Conservation (phyloP, 495 filamentous ascomycete species). For the Penicillium verhagenii region DNA sequence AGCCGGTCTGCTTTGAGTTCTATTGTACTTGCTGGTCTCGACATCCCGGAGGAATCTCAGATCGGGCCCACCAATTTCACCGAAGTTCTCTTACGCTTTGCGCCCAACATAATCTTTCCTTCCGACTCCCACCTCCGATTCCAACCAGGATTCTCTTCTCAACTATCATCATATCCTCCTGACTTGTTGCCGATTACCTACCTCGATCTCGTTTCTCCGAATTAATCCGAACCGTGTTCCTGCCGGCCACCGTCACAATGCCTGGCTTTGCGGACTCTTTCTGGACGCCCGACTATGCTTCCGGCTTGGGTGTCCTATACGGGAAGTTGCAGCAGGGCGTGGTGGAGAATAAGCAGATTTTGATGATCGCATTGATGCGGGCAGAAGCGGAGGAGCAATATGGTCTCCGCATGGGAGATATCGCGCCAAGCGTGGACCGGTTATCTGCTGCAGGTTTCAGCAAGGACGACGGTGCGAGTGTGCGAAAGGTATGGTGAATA, state of each 20-base stretch:
- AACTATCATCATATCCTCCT: not conserved
- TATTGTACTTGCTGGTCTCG: conserved; percentile 3
- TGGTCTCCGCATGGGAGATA: conserved; percentile 75
- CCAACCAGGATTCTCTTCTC: not conserved
- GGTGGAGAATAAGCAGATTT: conserved; percentile 89
- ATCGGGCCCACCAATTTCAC: conserved; percentile 6
- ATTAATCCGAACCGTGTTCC: conserved; percentile 4
- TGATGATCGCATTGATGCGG: conserved; percentile 88
- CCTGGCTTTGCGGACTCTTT: conserved; percentile 90
- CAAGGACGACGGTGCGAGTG: conserved; percentile 93
- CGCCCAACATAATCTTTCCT: conserved; percentile 5
- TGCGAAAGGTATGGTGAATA: conserved; percentile 70
- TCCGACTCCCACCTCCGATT: not conserved
- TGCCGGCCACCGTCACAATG: conserved; percentile 49
- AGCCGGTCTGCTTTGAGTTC: not conserved
- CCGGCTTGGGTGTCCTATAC: conserved; percentile 92
- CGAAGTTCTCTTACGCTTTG: conserved; percentile 1
- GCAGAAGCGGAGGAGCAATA: conserved; percentile 95
- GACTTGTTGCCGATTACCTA: not conserved
- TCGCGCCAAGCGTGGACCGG: conserved; percentile 77
- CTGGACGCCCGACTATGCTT: conserved; percentile 92
- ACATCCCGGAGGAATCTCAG: conserved; percentile 2
- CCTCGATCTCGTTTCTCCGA: not conserved
- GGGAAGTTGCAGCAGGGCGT: conserved; percentile 95
- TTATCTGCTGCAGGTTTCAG: conserved; percentile 75